phyloP scores from a whole-genome alignment of 257 asterid genomes.

The Linaria vulgaris region DNA sequence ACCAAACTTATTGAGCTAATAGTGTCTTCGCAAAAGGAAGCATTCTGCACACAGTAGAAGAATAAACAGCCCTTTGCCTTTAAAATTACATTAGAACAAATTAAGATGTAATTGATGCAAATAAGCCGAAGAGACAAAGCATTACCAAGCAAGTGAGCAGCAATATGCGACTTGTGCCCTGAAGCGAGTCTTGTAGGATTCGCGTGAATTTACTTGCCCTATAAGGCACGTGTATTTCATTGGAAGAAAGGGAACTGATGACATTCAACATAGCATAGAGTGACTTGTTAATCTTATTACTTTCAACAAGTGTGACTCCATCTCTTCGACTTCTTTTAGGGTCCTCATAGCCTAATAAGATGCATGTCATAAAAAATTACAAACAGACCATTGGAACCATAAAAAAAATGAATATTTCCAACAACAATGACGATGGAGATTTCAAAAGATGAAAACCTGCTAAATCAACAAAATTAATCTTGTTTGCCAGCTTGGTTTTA shows the following conservation, averaged over 20 bases:
- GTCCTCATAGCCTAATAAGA: constrained; percentile 71
- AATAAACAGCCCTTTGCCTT: constrained; percentile 6
- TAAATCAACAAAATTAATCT: constrained; percentile 83
- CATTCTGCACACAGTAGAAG: constrained; percentile 46
- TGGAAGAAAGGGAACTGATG: constrained; percentile 57
- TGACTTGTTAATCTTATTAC: constrained; percentile 55
- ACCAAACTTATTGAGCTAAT: constrained; percentile 61
- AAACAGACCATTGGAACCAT: not conserved
- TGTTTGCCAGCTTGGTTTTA: constrained; percentile 39
- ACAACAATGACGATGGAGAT: not conserved
- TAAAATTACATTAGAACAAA: not conserved
- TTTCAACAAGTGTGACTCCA: constrained; percentile 51
- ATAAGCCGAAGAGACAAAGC: constrained; percentile 11
- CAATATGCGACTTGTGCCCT: constrained; percentile 55
- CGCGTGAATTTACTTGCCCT: constrained; percentile 83
- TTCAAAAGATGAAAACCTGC: constrained; percentile 50
- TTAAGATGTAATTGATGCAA: constrained; percentile 12
- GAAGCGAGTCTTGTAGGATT: constrained; percentile 75
- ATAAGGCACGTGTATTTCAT: constrained; percentile 68
- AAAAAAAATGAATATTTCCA: not conserved
- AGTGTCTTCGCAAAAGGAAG: constrained; percentile 71
- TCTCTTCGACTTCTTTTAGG: constrained; percentile 55
- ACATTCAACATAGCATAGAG: constrained; percentile 64
- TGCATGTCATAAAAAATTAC: not conserved
- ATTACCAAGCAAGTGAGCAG: constrained; percentile 80